Evolutionary conservation across 1,139 yeast species (phyloP), one percentile per base, ranked within the genome.

Genomic region (Yamadazyma taylorii): DNA sequence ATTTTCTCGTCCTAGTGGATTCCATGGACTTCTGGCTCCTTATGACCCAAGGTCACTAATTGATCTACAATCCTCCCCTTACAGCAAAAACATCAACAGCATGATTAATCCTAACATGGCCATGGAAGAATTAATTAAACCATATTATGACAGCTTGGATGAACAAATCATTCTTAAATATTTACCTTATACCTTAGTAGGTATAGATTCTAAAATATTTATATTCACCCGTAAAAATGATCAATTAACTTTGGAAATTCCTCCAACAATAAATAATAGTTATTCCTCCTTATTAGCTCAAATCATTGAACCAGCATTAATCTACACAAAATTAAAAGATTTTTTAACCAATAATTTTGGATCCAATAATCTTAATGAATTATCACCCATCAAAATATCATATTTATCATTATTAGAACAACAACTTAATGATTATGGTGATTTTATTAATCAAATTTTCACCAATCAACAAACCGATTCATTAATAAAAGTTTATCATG

Each of bases 231-330:
- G 58, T 5, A 60, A 64, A 6, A 50, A 52, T 19, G 50, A 49
- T 15, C 56, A 65, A 11, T 48, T 64, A 6, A 31, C 25, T 15
- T 39, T 48, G 12, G 61, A 59, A 29, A 56, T 86, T 9, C 89
- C 95, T 0, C 47, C 61, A 0, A 61, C 66, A 25, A 58, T 86
- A 10, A 76, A 81, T 17, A 75, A 73, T 43, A 78, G 90, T 16
- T 66, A 78, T 26, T 69, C 84, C 28, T 79, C 81, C 0, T 50
- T 82, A 17, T 56, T 87, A 24, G 78, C 75, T 39, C 63, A 70
- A 34, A 61, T 86, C 1, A 63, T 85, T 32, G 97, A 90, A 56
- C 82, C 88, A 2, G 94, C 89, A 0, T 60, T 90, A 30, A 62
- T 88, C 6, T 86, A 78, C 60, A 73, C 72, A 39, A 60, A 63